phyloP scores from a whole-genome alignment of 2,329 filamentous ascomycete genomes.

The Penicillium paneum region DNA sequence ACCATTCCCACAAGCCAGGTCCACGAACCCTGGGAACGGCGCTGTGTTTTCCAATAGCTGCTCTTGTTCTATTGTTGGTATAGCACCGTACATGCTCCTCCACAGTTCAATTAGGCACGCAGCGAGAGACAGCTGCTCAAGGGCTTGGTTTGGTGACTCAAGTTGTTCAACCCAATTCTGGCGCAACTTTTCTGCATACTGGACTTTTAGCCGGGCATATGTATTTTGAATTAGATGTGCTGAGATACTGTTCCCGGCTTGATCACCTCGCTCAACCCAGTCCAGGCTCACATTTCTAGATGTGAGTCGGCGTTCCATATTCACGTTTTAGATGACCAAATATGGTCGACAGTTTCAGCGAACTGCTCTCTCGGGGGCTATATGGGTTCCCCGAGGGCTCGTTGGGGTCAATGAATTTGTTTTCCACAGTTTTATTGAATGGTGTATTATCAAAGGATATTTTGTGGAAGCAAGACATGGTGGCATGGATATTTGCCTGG shows the following conservation, averaged over 20 bases:
- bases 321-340: background rate
- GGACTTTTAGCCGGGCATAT: slow-evolving; percentile 74
- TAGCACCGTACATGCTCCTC: slow-evolving; percentile 69
- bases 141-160: slow-evolving; percentile 87
- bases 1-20: slow-evolving; percentile 94
- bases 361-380: background rate
- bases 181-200: slow-evolving; percentile 70
- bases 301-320: slow-evolving; percentile 4
- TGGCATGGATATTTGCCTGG: background rate
- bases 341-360: background rate
- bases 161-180: slow-evolving; percentile 81
- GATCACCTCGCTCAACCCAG: background rate
- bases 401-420: background rate
- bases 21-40: slow-evolving; percentile 82
- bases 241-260: slow-evolving; percentile 62
- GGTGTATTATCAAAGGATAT: background rate
- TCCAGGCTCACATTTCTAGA: slow-evolving; percentile 2
- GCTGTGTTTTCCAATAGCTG: slow-evolving; percentile 11
- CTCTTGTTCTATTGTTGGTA: slow-evolving; percentile 20
- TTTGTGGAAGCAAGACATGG: background rate
- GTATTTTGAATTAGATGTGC: slow-evolving; percentile 76
- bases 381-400: background rate
- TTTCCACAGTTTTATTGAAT: background rate
- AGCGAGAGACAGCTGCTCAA: slow-evolving; percentile 87
- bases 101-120: slow-evolving; percentile 92